Conservation (phyloP, 805 yeast genomes). For the Kockiozyma suomiensis region DNA sequence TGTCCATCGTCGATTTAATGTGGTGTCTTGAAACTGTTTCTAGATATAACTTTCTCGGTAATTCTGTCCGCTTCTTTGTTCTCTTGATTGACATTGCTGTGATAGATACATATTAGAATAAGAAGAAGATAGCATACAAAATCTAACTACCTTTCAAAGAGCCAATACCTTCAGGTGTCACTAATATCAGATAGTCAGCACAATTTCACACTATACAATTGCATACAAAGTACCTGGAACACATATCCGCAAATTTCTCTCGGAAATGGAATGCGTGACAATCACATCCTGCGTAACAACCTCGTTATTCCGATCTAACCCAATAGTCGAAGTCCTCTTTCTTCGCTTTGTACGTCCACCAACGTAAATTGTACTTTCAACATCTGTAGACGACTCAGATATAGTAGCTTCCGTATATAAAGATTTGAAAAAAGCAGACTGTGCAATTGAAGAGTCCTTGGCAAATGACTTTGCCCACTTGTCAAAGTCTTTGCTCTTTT, state of each 20-base stretch:
- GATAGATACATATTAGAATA: too few species aligned
- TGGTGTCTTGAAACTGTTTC: too few species aligned
- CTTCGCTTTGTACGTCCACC: too few species aligned
- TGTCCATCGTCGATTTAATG: too few species aligned
- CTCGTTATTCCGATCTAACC: not conserved
- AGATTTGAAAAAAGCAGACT: not conserved
- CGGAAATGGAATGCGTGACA: not conserved
- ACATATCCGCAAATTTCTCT: not conserved
- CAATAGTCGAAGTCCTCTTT: not conserved
- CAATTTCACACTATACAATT: not conserved
- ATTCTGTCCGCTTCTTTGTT: not conserved
- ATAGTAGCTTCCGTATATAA: not conserved
- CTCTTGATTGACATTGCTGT: not conserved
- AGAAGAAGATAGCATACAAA: too few species aligned
- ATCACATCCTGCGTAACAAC: not conserved
- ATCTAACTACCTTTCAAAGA: too few species aligned
- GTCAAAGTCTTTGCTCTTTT: too few species aligned
- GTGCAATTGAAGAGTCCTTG: too few species aligned
- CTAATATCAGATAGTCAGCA: not conserved
- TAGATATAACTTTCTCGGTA: too few species aligned
- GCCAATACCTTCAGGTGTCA: too few species aligned
- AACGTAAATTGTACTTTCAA: too few species aligned
- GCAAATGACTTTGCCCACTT: too few species aligned
- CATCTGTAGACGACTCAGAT: not conserved
- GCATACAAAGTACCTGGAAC: constrained; percentile 1